These are phyloP conservation scores for Candida parachauliodes DNA, from an alignment of 805 yeast genomes.

Conservation along the genomic window DNA sequence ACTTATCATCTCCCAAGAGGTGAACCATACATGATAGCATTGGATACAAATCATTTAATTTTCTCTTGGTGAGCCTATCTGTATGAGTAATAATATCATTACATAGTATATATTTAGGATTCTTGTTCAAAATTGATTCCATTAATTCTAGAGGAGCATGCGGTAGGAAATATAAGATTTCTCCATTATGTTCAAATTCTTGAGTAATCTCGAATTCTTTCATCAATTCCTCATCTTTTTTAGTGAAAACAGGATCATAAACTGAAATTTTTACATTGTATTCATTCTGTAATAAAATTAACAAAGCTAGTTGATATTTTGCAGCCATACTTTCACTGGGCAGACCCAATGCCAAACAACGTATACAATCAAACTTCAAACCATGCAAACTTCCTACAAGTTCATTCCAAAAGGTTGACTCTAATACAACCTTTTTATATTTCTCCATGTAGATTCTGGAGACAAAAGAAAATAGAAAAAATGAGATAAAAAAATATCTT, in stretches of 20 bases:
- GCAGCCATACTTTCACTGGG: conserved; percentile 59
- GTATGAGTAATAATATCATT: conserved; percentile 54
- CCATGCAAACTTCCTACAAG: background rate
- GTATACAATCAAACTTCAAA: conserved; percentile 23
- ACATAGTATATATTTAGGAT: conserved; percentile 44
- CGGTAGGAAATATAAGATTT: conserved; percentile 58
- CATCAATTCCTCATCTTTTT: conserved; percentile 37
- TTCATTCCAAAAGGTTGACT: background rate
- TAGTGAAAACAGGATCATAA: conserved; percentile 63
- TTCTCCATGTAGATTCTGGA: background rate
- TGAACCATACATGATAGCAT: conserved; percentile 37
- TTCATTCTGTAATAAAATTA: conserved; percentile 37
- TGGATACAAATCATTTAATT: conserved; percentile 43
- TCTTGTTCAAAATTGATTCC: conserved; percentile 31
- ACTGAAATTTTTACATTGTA: conserved; percentile 34
- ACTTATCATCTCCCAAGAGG: conserved; percentile 16
- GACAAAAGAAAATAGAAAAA: background rate
- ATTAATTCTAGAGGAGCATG: conserved; percentile 67
- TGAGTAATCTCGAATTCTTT: conserved; percentile 15
- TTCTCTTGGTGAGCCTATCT: conserved; percentile 44
- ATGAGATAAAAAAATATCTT: conserved; percentile 1
- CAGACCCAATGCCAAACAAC: conserved; percentile 73
- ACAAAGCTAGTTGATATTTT: conserved; percentile 60
- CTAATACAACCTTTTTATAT: background rate
- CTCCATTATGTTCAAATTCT: conserved; percentile 10